Evolutionary conservation across 805 yeast genomes (phyloP).

Genomic region (Yarrowia yakushimensis): DNA sequence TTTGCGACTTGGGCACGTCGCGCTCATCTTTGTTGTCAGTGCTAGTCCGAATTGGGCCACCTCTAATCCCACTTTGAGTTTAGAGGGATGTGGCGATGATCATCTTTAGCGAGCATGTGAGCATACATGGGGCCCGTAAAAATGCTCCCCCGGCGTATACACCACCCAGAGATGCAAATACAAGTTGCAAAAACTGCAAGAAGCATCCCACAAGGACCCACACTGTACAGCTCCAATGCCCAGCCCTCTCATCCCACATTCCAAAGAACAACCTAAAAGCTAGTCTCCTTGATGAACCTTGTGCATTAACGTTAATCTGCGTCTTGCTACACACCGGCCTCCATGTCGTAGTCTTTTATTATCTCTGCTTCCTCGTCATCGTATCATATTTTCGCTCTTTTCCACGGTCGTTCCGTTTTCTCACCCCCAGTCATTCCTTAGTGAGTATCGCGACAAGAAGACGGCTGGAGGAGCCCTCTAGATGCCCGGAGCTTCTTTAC

Average conservation of each 20-base stretch:
- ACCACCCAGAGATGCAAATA: no score
- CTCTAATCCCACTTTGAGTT: neutral
- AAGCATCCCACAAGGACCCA: neutral
- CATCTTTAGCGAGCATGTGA: neutral
- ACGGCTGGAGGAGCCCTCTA: neutral
- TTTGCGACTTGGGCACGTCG: conserved; percentile 3
- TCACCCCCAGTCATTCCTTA: conserved; percentile 25
- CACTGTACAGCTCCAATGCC: neutral
- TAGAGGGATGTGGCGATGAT: neutral
- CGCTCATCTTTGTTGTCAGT: conserved; percentile 10
- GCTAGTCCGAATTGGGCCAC: conserved; percentile 12
- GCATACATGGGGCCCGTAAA: neutral
- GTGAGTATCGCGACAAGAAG: neutral
- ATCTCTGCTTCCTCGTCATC: conserved; percentile 19
- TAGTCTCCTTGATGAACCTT: conserved; percentile 22
- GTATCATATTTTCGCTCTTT: conserved; percentile 21
- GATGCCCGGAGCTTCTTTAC: neutral
- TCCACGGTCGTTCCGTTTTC: conserved; percentile 19
- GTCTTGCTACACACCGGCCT: neutral
- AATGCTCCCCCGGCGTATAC: neutral
- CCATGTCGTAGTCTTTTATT: conserved; percentile 14
- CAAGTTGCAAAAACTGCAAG: neutral
- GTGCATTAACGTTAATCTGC: neutral
- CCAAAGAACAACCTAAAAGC: neutral
- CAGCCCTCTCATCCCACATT: neutral